Evolutionary conservation across 2,329 filamentous ascomycete species (phyloP), one percentile per base, ranked within the genome.

Genomic region (Hypoxylon sp.): DNA sequence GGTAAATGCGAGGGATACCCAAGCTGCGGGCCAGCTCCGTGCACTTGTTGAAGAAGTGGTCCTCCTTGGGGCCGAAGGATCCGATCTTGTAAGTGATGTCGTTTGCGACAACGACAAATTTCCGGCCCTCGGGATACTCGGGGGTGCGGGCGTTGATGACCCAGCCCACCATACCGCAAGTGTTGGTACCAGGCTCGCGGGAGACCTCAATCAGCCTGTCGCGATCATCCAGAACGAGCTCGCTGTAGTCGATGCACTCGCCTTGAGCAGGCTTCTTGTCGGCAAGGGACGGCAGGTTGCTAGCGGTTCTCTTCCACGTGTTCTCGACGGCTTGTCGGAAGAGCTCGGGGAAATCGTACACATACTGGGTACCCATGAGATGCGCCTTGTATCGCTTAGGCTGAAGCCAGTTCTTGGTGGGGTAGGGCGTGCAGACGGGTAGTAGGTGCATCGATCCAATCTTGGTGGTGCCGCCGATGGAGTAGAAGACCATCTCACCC

Each of bases 311-410:
- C 68, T 78, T 76, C 94, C 94, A 99, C 75, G 84, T 89, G 80
- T 97, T 97, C 78, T 97, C 91, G 69, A 96, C 91, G 32, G 94
- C 91, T 75, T 97, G 94, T 69, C 94, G 86, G 89, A 99, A 99
- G 37, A 99, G 86, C 81, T 99, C 94, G 20, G 94, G 94, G 88
- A 99, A 99, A 75, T 99, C 94, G 72, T 99, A 99, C 45, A 97
- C 94, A 71, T 97, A 99, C 75, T 99, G 94, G 19, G 94, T 99
- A 60, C 94, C 94, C 92, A 99, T 97, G 57, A 97, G 79, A 72
- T 99, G 94, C 63, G 94, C 94, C 87, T 96, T 97, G 86, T 99
- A 97, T 65, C 94, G 87, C 86, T 97, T 97, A 57, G 94, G 94
- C 77, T 99, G 94, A 55, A 99, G 83, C 80, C 92, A 96, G 75